phyloP scores from a whole-genome alignment of 352 stramenopile species.

The Achlya hypogyna region DNA sequence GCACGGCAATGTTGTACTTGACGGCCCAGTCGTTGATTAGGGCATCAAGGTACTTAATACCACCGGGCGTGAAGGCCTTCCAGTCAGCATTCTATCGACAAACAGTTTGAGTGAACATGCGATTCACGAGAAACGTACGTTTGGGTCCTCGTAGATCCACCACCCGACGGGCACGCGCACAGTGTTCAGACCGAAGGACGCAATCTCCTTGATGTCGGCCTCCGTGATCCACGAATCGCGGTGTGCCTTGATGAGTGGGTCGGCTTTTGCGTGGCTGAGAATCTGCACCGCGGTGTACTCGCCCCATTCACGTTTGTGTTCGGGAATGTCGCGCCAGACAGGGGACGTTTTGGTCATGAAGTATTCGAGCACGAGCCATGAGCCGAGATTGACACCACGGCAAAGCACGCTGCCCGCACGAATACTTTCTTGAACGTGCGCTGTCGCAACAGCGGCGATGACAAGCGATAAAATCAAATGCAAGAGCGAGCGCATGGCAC shows the following conservation, averaged over 20 bases:
- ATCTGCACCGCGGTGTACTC: constrained; percentile 44
- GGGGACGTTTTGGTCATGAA: constrained; percentile 76
- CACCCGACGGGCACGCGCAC: constrained; percentile 71
- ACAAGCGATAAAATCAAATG: background rate
- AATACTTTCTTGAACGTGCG: background rate
- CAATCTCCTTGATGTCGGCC: constrained; percentile 56
- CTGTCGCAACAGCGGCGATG: background rate
- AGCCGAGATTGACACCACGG: background rate
- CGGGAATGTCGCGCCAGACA: constrained; percentile 57
- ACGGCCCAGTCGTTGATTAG: constrained; percentile 61
- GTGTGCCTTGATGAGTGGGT: constrained; percentile 58
- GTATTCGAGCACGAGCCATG: constrained; percentile 31
- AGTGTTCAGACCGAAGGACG: constrained; percentile 51
- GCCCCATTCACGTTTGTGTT: constrained; percentile 37
- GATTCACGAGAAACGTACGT: background rate
- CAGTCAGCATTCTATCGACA: constrained; percentile 29
- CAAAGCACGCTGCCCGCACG: background rate
- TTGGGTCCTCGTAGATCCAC: constrained; percentile 37
- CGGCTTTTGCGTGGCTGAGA: constrained; percentile 38
- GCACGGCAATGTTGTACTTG: constrained; percentile 53
- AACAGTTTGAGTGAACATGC: background rate
- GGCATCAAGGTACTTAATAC: constrained; percentile 54
- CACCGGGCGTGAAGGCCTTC: constrained; percentile 31
- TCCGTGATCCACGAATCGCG: constrained; percentile 70
- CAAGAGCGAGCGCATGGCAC: background rate